A percentile compares a stretch with the other conserved stretches of the same genome.
These are phyloP conservation scores for Penstemon barbatus DNA, from an alignment of 257 asterid species.

Conservation along the genomic window DNA sequence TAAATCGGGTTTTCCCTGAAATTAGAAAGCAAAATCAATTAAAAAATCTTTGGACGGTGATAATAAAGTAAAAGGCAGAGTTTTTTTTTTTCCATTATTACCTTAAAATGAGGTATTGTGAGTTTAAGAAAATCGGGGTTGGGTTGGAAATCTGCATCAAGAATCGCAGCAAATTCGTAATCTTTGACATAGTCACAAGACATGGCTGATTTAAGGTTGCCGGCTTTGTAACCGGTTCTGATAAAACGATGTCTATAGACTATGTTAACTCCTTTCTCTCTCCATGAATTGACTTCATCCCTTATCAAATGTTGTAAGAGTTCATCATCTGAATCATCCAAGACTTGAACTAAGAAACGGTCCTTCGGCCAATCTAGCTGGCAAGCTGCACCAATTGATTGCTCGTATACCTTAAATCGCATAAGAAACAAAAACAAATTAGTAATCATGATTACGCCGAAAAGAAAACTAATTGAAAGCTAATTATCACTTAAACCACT, in stretches of 20 bases:
- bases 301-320: constrained; percentile 65
- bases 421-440: constrained; percentile 2
- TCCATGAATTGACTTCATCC: constrained; percentile 71
- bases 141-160: constrained; percentile 91
- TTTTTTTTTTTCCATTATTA: constrained; percentile 25
- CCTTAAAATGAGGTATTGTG: constrained; percentile 93
- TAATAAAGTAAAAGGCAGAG: neutral
- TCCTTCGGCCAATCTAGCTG: constrained; percentile 95
- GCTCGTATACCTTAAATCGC: constrained; percentile 67
- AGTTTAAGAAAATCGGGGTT: constrained; percentile 83
- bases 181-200: constrained; percentile 79
- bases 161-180: constrained; percentile 80
- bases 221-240: constrained; percentile 94
- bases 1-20: constrained; percentile 47
- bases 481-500: neutral
- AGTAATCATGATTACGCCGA: neutral
- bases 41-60: neutral
- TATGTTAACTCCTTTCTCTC: constrained; percentile 79
- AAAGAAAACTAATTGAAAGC: neutral
- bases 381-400: constrained; percentile 82
- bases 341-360: constrained; percentile 70
- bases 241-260: constrained; percentile 78
- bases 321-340: constrained; percentile 94
- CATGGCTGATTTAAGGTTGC: constrained; percentile 95
- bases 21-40: constrained; percentile 2